A percentile compares a stretch with the other conserved stretches of the same genome.
phyloP scores from a whole-genome alignment of 2,329 filamentous ascomycete species.

The Penicillium sp. region DNA sequence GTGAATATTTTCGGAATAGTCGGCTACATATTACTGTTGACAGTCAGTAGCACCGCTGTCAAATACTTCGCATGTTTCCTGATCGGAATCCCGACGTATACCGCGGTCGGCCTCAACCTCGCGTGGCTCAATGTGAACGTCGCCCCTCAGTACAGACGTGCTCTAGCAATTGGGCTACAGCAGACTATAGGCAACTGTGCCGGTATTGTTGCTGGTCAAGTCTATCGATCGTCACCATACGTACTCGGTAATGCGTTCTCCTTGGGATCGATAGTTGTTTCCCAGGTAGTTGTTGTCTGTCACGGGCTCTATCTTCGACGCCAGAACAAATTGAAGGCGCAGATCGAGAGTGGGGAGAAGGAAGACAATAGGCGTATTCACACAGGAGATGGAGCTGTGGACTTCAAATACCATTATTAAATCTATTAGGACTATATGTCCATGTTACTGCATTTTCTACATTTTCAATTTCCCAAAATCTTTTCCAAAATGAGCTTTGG shows the following conservation, averaged over 20 bases:
- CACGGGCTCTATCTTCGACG: constrained; percentile 47
- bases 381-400: constrained; percentile 49
- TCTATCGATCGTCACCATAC: constrained; percentile 42
- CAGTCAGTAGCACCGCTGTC: constrained; percentile 50
- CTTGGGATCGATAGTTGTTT: constrained; percentile 35
- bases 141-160: constrained; percentile 50
- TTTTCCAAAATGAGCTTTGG: background rate
- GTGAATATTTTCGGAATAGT: constrained; percentile 48
- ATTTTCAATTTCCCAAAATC: too few relatives aligned
- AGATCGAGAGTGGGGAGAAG: constrained; percentile 42
- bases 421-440: background rate
- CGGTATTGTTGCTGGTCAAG: constrained; percentile 50
- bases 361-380: constrained; percentile 48
- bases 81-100: constrained; percentile 50
- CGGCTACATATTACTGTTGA: constrained; percentile 52
- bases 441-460: too few relatives aligned
- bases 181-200: constrained; percentile 51
- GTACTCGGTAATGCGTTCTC: constrained; percentile 40
- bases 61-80: constrained; percentile 54
- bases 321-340: constrained; percentile 43
- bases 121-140: constrained; percentile 53
- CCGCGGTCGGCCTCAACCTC: constrained; percentile 47
- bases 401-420: constrained; percentile 50
- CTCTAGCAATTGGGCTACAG: constrained; percentile 48
- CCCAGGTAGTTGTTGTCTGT: constrained; percentile 38